phyloP scores from a whole-genome alignment of 306 rosid species.

The Vigna trinervia region DNA sequence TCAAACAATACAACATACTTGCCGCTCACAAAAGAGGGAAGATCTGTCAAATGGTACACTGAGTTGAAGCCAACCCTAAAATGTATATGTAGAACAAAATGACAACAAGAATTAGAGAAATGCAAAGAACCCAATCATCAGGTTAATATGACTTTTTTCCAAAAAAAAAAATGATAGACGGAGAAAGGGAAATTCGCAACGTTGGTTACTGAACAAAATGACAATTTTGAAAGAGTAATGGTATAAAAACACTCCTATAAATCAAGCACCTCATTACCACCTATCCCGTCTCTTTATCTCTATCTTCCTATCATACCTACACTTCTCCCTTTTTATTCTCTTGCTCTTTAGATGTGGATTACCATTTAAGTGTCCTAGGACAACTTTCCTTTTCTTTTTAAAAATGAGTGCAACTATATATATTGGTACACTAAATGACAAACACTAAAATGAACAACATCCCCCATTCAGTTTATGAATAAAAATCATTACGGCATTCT shows the following conservation, averaged over 20 bases:
- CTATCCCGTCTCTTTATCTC: neutral
- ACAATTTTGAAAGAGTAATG: neutral
- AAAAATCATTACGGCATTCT: conserved; percentile 7
- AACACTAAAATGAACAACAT: neutral
- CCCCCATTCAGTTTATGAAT: conserved; percentile 18
- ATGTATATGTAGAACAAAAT: conserved; percentile 34
- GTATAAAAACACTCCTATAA: neutral
- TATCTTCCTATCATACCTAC: neutral
- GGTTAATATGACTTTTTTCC: conserved; percentile 6
- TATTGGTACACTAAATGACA: neutral
- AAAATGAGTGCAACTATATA: neutral
- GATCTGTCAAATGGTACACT: conserved; percentile 95
- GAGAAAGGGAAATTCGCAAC: neutral
- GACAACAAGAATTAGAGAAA: conserved; percentile 40
- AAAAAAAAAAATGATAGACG: conserved; percentile 2
- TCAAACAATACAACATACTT: conserved; percentile 89
- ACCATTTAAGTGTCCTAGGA: neutral
- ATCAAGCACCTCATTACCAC: neutral
- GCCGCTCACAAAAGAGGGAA: conserved; percentile 98
- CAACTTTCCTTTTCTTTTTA: neutral
- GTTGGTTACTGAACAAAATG: conserved; percentile 9
- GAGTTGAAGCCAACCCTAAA: conserved; percentile 97
- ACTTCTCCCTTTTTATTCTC: neutral
- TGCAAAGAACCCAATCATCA: conserved; percentile 26
- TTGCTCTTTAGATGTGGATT: neutral